Base-by-base conservation (phyloP, 179 eudicot genomes). In the Patellifolia procumbens region DNA sequence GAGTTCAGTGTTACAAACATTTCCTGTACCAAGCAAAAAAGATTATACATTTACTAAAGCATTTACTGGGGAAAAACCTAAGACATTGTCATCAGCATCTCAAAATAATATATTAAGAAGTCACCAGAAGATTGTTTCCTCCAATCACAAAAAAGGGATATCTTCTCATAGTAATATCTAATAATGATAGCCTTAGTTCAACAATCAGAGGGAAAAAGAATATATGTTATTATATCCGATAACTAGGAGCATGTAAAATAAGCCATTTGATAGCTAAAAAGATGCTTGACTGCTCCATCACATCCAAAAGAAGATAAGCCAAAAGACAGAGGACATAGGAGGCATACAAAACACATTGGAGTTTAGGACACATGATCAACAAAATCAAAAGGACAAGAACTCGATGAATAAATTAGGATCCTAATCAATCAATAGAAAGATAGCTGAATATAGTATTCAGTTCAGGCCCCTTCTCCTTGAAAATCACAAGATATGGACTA, bases 281-380 rank as follows among this genome's bases (percentile, higher is more conserved):
- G 17, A 49, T 31, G 24, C 3, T 11, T 29, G 60, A 49, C 60
- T 6, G 11, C 60, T 48, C 60, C 53, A 53, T 53, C 74, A 19
- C 35, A 34, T 53, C 63, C n/a, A n/a, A 19, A 70, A n/a, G 43
- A 46, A 20, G 26, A 32, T 10, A 70, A 9, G 15, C 34, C 42
- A 35, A 51, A 32, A 22, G 39, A 16, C 13, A 32, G 26, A 31
- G 8, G 12, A 69, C 39, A 69, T 26, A 37, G 20, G 35, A 69
- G 59, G 31, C 60, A 16, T 19, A 0, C 28, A 11, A 1, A 46
- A 7, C 42, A 69, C 42, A 49, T 28, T 19, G 17, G 9, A 69
- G 59, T 24, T 69, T 28, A 26, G 48, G 46, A 69, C 45, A 70
- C 11, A 53, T 35, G 22, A 32, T 52, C 74, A 32, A n/a, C 63